A percentile compares a stretch with the other conserved stretches of the same genome.
Evolutionary conservation across 139 green algal genomes (phyloP).

Genomic region (Coelastrella sp.): DNA sequence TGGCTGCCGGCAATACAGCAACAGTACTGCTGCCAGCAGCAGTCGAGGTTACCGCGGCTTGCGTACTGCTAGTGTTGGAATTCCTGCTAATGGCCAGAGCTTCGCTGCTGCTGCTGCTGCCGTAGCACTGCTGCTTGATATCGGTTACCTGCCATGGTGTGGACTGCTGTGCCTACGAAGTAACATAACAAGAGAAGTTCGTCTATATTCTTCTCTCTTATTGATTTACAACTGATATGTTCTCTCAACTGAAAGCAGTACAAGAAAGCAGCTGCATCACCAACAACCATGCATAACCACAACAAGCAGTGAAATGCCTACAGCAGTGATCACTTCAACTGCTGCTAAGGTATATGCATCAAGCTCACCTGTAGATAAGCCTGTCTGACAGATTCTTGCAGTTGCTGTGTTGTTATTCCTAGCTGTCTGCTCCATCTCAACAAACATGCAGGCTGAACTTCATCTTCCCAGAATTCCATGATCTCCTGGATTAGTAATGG

Average conservation of each 20-base stretch:
- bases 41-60: not conserved
- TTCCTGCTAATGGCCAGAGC: not conserved
- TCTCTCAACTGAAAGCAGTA: too few relatives aligned
- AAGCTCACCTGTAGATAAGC: not conserved
- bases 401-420: not conserved
- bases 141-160: not conserved
- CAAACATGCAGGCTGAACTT: slow-evolving; percentile 33
- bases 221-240: not conserved
- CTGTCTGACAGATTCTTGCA: not conserved
- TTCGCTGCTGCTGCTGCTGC: slow-evolving; percentile 40
- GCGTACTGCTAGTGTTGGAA: not conserved
- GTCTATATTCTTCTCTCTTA: not conserved
- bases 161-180: not conserved
- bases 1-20: not conserved
- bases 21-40: not conserved
- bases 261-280: too few relatives aligned
- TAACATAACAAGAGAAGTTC: not conserved
- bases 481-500: slow-evolving; percentile 46
- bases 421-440: slow-evolving; percentile 44
- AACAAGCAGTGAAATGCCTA: not conserved
- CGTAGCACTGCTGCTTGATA: not conserved
- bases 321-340: slow-evolving; percentile 24
- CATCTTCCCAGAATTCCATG: not conserved
- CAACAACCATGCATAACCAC: too few relatives aligned
- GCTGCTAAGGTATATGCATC: not conserved